Evolutionary conservation across 2,329 filamentous ascomycete species (phyloP).

Genomic region (Aspergillus carbonarius): DNA sequence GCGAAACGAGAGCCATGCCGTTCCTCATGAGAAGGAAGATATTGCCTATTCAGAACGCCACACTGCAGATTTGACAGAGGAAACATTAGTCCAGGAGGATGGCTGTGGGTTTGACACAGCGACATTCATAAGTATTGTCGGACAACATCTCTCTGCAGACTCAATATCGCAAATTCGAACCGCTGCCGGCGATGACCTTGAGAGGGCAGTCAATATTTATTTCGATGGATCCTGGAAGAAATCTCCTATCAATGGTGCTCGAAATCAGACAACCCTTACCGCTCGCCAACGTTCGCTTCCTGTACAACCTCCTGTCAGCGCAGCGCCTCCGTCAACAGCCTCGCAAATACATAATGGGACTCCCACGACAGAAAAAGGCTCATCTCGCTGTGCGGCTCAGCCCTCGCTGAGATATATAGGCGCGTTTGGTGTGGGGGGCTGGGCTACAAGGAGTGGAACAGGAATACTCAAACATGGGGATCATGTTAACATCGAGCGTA

Average conservation of each 20-base stretch:
- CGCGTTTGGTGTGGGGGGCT: constrained; percentile 86
- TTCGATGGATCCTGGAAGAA: constrained; percentile 63
- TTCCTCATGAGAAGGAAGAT: not conserved
- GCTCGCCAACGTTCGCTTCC: constrained; percentile 12
- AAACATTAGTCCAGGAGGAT: not conserved
- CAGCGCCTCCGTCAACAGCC: not conserved
- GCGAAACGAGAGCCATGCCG: not conserved
- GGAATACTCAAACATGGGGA: constrained; percentile 79
- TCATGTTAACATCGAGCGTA: constrained; percentile 78
- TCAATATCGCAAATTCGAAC: constrained; percentile 51
- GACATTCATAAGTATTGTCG: constrained; percentile 59
- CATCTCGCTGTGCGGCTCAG: constrained; percentile 23
- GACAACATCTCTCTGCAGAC: constrained; percentile 47
- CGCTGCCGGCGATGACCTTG: constrained; percentile 53
- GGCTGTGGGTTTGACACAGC: constrained; percentile 53
- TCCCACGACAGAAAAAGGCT: constrained; percentile 3
- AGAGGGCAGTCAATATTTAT: constrained; percentile 64
- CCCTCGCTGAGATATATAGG: constrained; percentile 75
- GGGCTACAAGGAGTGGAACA: constrained; percentile 82
- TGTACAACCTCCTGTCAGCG: not conserved
- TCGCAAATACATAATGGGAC: not conserved
- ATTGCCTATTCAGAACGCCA: not conserved
- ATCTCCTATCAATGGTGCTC: constrained; percentile 15
- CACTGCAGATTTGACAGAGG: not conserved
- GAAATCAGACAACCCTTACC: constrained; percentile 11